Conservation (phyloP, 1,284 basidiomycete genomes). For the Tylopilus orsonianus region DNA sequence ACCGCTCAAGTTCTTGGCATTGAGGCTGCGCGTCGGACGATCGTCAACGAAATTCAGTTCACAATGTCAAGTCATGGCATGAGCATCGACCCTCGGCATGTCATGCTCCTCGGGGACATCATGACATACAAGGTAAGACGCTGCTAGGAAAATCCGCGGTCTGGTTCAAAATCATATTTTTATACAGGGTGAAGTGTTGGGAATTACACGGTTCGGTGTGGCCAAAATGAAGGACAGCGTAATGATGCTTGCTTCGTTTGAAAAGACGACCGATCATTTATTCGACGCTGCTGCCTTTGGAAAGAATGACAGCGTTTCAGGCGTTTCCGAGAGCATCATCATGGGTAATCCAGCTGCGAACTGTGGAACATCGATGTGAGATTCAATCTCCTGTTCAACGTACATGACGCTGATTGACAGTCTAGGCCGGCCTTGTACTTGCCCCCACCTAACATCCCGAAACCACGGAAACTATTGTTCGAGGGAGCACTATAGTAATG, state of each 20-base stretch:
- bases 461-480: conserved; percentile 56
- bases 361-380: conserved; percentile 93
- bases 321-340: conserved; percentile 99
- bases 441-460: conserved; percentile 51
- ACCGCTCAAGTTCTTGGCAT: conserved; percentile 94
- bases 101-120: conserved; percentile 97
- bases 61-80: conserved; percentile 98
- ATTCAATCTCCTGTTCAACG: conserved; percentile 12
- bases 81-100: conserved; percentile 98
- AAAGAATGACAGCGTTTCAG: conserved; percentile 93
- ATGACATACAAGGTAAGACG: conserved; percentile 93
- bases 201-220: conserved; percentile 99
- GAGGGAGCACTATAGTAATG: conserved; percentile 46
- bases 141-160: not conserved
- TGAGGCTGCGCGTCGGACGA: conserved; percentile 92
- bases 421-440: conserved; percentile 57
- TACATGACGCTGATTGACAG: conserved; percentile 7
- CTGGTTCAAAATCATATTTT: not conserved
- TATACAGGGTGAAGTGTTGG: conserved; percentile 88
- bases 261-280: conserved; percentile 99
- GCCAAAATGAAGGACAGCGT: conserved; percentile 99
- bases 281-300: conserved; percentile 98
- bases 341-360: conserved; percentile 98
- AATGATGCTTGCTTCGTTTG: conserved; percentile 98
- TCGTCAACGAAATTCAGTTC: conserved; percentile 96